Base-by-base conservation (phyloP, 148 eudicot species). In the Rhododendron mucronatum region DNA sequence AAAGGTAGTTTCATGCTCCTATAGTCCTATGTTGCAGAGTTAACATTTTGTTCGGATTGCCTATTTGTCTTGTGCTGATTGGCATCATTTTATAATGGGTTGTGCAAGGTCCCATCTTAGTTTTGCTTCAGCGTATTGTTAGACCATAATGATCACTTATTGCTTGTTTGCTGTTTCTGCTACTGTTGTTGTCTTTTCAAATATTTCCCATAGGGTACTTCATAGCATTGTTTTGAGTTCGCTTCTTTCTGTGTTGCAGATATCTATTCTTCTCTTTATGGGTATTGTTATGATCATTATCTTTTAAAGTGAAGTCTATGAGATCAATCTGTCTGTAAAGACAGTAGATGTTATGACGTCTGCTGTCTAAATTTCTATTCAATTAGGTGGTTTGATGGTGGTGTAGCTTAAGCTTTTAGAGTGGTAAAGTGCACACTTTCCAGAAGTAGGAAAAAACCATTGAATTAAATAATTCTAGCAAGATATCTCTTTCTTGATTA, bases 1-100 rank as follows among this genome's bases (percentile, higher is more conserved):
- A 91, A 96, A 95, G 99, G 99, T 96, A 96, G 98, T 87, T 93
- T 91, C 92, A 88, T 91, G 91, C 90, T 93, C 94, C 87, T 18
- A 18, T 57, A 18, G 63, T 57, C 21, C 63, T 90, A 87, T 92
- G 82, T 90, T 85, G 84, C 88, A 86, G 85, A 73, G 88, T 84
- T 63, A 84, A 82, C 88, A 89, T 83, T 67, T 41, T 78, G 59
- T 81, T 21, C 78, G 55, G 80, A 35, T 63, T 50, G 77, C 41
- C 63, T 82, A 33, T 30, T 67, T 30, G 44, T 77, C 67, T 41
- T 85, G 67, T 84, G 71, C 30, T 76, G 16, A 11, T 59, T n/a
- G 81, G 78, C 39, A 20, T 48, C 6, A 28, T 45, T 78, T 79
- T 53, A 44, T 45, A 48, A 41, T 23, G 35, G 7, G 21, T 69